A percentile compares a stretch with the other conserved stretches of the same genome.
Evolutionary conservation across 2,329 filamentous ascomycete genomes (phyloP).

Genomic region (Elsinoe fawcettii): DNA sequence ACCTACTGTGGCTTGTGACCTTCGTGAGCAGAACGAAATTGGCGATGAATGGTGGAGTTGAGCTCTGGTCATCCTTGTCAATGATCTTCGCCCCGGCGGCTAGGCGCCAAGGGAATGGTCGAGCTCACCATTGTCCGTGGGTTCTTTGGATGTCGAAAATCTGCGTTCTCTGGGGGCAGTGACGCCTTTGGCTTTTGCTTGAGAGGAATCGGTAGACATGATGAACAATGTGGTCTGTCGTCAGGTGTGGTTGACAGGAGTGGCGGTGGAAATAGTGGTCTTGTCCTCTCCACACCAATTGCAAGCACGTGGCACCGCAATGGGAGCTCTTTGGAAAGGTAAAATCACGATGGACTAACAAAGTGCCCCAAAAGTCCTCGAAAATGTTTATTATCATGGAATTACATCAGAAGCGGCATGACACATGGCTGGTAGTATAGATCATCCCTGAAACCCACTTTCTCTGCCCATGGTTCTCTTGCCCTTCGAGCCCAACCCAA

Average conservation of each 20-base stretch:
- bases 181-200: background rate
- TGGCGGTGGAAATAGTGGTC: too few species aligned
- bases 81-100: background rate
- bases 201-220: background rate
- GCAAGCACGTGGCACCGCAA: too few species aligned
- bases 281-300: background rate
- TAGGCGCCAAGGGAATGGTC: constrained; percentile 14
- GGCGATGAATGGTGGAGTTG: constrained; percentile 74
- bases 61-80: constrained; percentile 52
- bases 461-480: background rate
- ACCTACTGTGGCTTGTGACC: constrained; percentile 55
- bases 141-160: constrained; percentile 37
- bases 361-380: too few species aligned
- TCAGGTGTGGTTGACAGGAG: background rate
- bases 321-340: too few species aligned
- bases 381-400: background rate
- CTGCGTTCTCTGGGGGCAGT: constrained; percentile 24
- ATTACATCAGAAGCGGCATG: background rate
- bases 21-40: constrained; percentile 84
- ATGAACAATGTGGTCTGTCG: background rate
- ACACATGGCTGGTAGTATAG: background rate
- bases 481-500: constrained; percentile 42
- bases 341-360: background rate
- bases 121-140: constrained; percentile 38
- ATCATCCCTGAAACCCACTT: background rate